phyloP scores from a whole-genome alignment of 1,284 basidiomycete genomes.

The Neolentinus lepideus region DNA sequence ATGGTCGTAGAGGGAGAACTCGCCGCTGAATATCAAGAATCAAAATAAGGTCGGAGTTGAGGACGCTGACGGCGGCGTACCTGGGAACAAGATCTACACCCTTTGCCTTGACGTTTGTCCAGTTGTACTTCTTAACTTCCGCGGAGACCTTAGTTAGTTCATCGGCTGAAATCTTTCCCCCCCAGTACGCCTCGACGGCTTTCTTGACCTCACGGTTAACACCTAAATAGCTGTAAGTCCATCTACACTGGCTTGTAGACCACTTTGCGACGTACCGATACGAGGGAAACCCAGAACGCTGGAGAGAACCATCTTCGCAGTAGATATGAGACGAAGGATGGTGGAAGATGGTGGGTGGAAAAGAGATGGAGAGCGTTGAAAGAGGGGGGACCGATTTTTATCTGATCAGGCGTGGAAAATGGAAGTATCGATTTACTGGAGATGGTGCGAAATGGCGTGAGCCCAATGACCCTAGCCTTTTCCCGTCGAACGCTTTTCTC shows the following conservation, averaged over 20 bases:
- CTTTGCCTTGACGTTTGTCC: constrained; percentile 82
- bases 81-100: constrained; percentile 93
- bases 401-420: not conserved
- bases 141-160: constrained; percentile 88
- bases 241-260: not conserved
- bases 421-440: not conserved
- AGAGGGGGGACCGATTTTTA: not conserved
- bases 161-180: constrained; percentile 83
- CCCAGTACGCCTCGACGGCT: constrained; percentile 98
- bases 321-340: constrained; percentile 14
- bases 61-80: constrained; percentile 34
- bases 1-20: constrained; percentile 98
- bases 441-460: not conserved
- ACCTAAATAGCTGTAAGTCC: constrained; percentile 37
- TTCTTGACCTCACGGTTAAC: constrained; percentile 98
- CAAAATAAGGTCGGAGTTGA: not conserved
- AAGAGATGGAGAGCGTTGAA: constrained; percentile 11
- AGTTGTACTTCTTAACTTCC: constrained; percentile 87
- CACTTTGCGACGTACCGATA: constrained; percentile 59
- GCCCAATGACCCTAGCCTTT: not conserved
- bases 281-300: constrained; percentile 97
- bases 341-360: constrained; percentile 22
- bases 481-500: not conserved
- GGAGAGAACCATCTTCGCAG: constrained; percentile 59
- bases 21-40: constrained; percentile 56